Evolutionary conservation across 352 stramenopile species (phyloP), one percentile per base, ranked within the genome.

Genomic region (Globisporangium nodosum): DNA sequence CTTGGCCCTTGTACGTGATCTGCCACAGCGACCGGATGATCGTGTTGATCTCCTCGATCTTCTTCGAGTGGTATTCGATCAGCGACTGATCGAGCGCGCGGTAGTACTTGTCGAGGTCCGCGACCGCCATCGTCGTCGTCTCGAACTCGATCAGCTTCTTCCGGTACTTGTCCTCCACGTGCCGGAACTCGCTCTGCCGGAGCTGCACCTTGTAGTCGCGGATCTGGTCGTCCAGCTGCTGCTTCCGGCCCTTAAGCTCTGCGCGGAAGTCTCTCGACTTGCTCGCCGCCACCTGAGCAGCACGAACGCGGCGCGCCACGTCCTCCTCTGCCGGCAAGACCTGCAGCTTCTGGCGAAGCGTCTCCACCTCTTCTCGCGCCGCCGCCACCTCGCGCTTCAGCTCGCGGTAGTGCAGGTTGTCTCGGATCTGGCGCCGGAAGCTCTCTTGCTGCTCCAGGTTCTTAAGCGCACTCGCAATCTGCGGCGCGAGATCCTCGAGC

Each of bases 11-110:
- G 87, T 99, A 99, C 3, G 97, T 99, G 37, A 98, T 88, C 58
- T 96, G 83, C 97, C 97, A 99, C 16, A 99, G 71, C 52, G 98
- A 96, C 27, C 87, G 80, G 64, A 99, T 99, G 56, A 98, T 98
- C 39, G 96, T 97, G 78, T 99, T 99, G 71, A 99, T 99, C 62
- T 99, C 96, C 47, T 89, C 87, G 52, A 99, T 98, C 70, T 99
- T 99, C 60, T 98, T 97, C 20, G 85, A 91, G 71, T 99, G 98
- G 71, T 98, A 99, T 52, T 96, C 76, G 46, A 98, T 76, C 24
- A 99, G 76, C 3, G 96, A 97, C 59, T 98, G 89, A 64, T 99
- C 97, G 3, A 98, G 81, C 0, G 87, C 88, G 61, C 90, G 93
- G 66, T 96, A 98, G 76, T 99, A 99, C 42, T 96, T 98, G 59